Evolutionary conservation across 1,284 basidiomycete genomes (phyloP).

Genomic region (Tylopilus orsonianus): DNA sequence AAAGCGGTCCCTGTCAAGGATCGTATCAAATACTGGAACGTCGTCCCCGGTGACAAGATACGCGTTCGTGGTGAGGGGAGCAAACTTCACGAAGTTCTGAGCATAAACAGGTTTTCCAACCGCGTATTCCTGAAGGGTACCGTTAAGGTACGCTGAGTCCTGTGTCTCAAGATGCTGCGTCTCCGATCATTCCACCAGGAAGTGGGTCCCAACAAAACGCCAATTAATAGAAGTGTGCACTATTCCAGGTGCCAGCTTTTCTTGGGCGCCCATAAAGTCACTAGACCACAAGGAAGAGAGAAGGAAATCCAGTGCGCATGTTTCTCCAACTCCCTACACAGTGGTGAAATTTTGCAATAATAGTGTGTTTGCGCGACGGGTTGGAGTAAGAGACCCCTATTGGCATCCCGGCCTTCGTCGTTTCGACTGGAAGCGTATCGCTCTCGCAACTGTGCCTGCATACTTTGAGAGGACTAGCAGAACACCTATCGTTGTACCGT

Average conservation of each 20-base stretch:
- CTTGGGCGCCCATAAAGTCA: constrained; percentile 55
- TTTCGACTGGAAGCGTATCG: constrained; percentile 67
- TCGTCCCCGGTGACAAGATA: constrained; percentile 80
- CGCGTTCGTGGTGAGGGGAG: constrained; percentile 64
- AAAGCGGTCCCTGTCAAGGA: constrained; percentile 63
- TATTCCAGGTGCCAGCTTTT: constrained; percentile 78
- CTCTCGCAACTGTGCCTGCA: constrained; percentile 59
- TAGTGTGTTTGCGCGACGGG: constrained; percentile 74
- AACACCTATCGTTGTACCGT: constrained; percentile 54
- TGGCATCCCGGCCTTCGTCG: constrained; percentile 53
- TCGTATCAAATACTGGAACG: constrained; percentile 81
- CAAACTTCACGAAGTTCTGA: constrained; percentile 65
- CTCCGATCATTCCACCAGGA: constrained; percentile 17
- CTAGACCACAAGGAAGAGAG: constrained; percentile 41
- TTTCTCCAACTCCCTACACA: constrained; percentile 46
- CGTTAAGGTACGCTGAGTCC: constrained; percentile 40
- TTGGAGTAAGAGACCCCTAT: constrained; percentile 56
- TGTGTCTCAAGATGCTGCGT: neutral
- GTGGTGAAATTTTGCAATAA: constrained; percentile 2
- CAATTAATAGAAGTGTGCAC: constrained; percentile 53
- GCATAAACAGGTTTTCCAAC: constrained; percentile 72
- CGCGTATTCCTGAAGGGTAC: constrained; percentile 64
- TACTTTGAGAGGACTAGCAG: constrained; percentile 45
- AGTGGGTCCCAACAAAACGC: constrained; percentile 32
- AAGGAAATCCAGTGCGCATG: constrained; percentile 42